phyloP scores from a whole-genome alignment of 257 asterid genomes.

The Apocynum venetum region DNA sequence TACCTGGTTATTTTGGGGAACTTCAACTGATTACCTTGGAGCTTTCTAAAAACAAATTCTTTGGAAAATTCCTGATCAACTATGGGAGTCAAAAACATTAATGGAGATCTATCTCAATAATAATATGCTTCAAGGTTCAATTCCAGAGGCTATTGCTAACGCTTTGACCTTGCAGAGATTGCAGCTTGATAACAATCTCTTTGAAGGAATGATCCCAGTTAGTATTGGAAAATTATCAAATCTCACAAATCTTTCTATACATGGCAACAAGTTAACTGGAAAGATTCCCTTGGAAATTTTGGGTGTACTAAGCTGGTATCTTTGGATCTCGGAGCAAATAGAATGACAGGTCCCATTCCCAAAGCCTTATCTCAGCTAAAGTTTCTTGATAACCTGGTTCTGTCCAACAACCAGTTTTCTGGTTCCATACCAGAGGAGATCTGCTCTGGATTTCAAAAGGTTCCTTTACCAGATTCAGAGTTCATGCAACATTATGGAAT shows the following conservation, averaged over 20 bases:
- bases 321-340: conserved; percentile 56
- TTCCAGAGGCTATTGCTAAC: conserved; percentile 35
- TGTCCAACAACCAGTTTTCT: conserved; percentile 51
- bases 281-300: conserved; percentile 55
- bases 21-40: conserved; percentile 55
- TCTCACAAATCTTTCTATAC: conserved; percentile 66
- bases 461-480: conserved; percentile 72
- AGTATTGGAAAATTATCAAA: conserved; percentile 54
- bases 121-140: conserved; percentile 50
- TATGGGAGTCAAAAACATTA: conserved; percentile 68
- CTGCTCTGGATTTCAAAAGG: conserved; percentile 66
- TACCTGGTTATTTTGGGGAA: conserved; percentile 61
- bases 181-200: conserved; percentile 56
- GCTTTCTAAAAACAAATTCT: conserved; percentile 48
- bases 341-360: conserved; percentile 51
- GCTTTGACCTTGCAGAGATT: conserved; percentile 39
- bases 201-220: conserved; percentile 56
- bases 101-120: conserved; percentile 43
- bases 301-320: conserved; percentile 60
- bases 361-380: conserved; percentile 45
- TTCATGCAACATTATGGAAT: conserved; percentile 72
- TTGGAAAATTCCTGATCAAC: conserved; percentile 55
- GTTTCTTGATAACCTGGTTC: conserved; percentile 67
- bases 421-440: conserved; percentile 73
- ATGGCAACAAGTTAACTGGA: conserved; percentile 61